Evolutionary conservation across 2,329 filamentous ascomycete genomes (phyloP), one percentile per base, ranked within the genome.

Genomic region (Alternaria infectoria): DNA sequence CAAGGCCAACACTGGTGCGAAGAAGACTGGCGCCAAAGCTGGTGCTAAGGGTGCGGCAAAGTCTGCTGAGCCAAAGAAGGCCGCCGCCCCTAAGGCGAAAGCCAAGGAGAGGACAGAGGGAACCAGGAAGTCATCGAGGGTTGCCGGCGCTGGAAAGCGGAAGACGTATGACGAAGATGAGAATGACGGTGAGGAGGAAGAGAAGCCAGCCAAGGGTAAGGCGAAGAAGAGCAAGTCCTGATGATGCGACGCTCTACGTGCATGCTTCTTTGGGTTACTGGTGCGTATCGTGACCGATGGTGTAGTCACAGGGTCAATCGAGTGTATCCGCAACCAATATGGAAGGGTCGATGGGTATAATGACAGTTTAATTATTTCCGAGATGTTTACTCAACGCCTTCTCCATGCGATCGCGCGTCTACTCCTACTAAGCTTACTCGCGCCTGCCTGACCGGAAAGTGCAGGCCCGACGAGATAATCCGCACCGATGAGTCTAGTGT

Each of bases 71-170:
- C n/a, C 47, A n/a, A 51, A 57, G 21, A 54, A 54, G 40, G 43
- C n/a, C 4, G 59, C 30, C 15, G 19, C 19, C 5, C 28, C 62
- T n/a, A 62, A 63, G 28, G 32, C 61, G 17, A 67, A 69, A 26
- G 62, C 46, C 9, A 70, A 72, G 54, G 68, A 66, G 54, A 66
- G 63, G 47, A 64, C 61, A 3, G 68, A 73, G 44, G 70, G 69
- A 15, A 72, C 70, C 46, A 65, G 71, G 47, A 71, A 69, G 43
- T 69, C 52, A 23, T 60, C 60, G 5, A 57, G 69, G 45, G 68
- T 70, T 23, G 67, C 63, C 6, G 70, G 69, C 19, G 67, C 63
- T 11, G 70, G 69, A 36, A 73, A 71, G 56, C 70, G 70, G 40
- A 72, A 72, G 59, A 65, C 61, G 26, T 67, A 72, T 13, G 65